These are phyloP conservation scores for Tulasnella sp. DNA, from an alignment of 768 basidiomycete genomes.

Conservation along the genomic window DNA sequence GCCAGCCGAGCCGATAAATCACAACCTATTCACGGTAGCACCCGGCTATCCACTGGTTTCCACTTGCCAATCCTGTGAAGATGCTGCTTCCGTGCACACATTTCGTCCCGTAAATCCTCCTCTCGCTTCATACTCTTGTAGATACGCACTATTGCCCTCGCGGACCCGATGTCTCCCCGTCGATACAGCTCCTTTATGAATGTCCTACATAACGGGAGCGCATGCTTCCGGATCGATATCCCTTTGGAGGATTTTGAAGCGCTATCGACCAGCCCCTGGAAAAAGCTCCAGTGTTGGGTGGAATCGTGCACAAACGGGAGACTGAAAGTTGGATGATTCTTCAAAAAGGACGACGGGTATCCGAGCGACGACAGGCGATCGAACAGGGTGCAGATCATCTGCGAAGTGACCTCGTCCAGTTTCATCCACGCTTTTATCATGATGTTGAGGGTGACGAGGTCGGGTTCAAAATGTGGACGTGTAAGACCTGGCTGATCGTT, in stretches of 20 bases:
- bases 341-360: constrained; percentile 34
- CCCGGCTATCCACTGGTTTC: no score
- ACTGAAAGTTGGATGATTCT: constrained; percentile 17
- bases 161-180: constrained; percentile 42
- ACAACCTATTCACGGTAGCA: no score
- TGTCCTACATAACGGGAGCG: constrained; percentile 61
- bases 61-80: background rate
- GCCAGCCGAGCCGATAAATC: no score
- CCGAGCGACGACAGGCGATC: constrained; percentile 52
- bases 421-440: constrained; percentile 48
- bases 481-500: no score
- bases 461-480: constrained; percentile 42
- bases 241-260: constrained; percentile 7
- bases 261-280: background rate
- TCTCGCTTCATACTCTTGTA: constrained; percentile 7
- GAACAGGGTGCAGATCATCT: constrained; percentile 45
- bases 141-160: constrained; percentile 19
- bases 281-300: background rate
- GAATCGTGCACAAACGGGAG: constrained; percentile 8
- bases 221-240: constrained; percentile 46
- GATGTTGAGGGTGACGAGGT: constrained; percentile 62
- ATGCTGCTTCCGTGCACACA: background rate
- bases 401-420: constrained; percentile 39
- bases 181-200: constrained; percentile 55
- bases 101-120: background rate